Conservation (phyloP, 768 basidiomycete genomes). For the Tricholoma sp. region DNA sequence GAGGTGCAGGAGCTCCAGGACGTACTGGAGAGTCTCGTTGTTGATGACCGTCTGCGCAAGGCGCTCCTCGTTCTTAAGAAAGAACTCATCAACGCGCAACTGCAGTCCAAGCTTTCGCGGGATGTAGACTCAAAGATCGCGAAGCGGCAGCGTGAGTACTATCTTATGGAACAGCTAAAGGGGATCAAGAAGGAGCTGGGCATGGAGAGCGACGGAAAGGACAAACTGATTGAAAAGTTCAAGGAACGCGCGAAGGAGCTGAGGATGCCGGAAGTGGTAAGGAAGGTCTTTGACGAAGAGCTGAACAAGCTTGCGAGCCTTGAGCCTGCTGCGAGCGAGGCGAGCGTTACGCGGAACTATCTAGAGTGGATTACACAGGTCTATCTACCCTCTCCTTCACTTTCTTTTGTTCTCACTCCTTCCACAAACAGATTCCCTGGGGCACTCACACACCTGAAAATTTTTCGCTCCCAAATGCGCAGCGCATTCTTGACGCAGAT, state of each 20-base stretch:
- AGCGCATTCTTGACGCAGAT: constrained; percentile 85
- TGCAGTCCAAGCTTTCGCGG: constrained; percentile 87
- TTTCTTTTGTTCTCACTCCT: constrained; percentile 1
- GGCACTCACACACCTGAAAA: constrained; percentile 92
- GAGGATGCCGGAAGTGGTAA: constrained; percentile 86
- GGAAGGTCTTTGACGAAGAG: constrained; percentile 97
- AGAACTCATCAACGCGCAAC: constrained; percentile 93
- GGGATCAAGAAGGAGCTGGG: constrained; percentile 96
- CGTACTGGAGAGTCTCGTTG: constrained; percentile 80
- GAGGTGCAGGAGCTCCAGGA: constrained; percentile 90
- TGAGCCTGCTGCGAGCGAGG: constrained; percentile 88
- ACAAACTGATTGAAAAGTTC: constrained; percentile 90
- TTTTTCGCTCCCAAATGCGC: constrained; percentile 80
- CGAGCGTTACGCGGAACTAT: constrained; percentile 92
- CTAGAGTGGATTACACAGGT: constrained; percentile 90
- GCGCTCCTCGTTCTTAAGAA: constrained; percentile 93
- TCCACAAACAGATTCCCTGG: constrained; percentile 77
- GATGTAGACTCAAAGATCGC: constrained; percentile 96
- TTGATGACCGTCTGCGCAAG: constrained; percentile 88
- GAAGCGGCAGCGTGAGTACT: constrained; percentile 91
- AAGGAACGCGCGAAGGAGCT: constrained; percentile 74
- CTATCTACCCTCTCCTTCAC: constrained; percentile 6
- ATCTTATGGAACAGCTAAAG: constrained; percentile 94
- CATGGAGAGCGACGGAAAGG: constrained; percentile 93
- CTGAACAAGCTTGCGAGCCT: constrained; percentile 83